Conservation (phyloP, 2,329 filamentous ascomycete species). For the Pseudohalonectria lignicola region DNA sequence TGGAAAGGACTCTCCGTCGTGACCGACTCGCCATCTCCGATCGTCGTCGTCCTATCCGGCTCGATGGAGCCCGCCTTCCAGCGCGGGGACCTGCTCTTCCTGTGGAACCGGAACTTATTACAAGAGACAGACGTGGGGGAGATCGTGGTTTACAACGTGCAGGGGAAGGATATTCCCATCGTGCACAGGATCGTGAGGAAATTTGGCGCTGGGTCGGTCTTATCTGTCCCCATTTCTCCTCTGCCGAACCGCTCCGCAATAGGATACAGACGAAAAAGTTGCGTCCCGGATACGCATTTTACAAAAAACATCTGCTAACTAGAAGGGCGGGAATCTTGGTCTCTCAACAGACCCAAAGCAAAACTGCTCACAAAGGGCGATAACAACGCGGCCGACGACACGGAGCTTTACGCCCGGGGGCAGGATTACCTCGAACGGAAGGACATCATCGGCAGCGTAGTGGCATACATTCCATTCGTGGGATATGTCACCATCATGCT, state of each 20-base stretch:
- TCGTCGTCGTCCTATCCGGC: slow-evolving; percentile 76
- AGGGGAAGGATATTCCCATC: slow-evolving; percentile 93
- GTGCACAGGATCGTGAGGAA: slow-evolving; percentile 84
- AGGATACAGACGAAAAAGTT: no score
- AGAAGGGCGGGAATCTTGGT: no score
- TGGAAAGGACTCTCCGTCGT: slow-evolving; percentile 81
- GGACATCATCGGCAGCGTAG: slow-evolving; percentile 84
- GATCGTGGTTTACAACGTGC: slow-evolving; percentile 64
- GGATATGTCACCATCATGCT: slow-evolving; percentile 95
- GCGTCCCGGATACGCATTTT: no score
- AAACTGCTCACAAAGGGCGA: slow-evolving; percentile 92
- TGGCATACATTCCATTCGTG: slow-evolving; percentile 87
- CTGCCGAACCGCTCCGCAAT: no score
- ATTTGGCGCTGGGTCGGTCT: slow-evolving; percentile 46
- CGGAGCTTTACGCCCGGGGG: slow-evolving; percentile 66
- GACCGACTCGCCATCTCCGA: slow-evolving; percentile 65
- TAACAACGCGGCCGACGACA: slow-evolving; percentile 91
- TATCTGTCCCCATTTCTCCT: no score
- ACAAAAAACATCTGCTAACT: no score
- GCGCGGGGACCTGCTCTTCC: slow-evolving; percentile 62
- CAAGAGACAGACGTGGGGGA: slow-evolving; percentile 38
- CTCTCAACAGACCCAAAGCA: slow-evolving; percentile 33
- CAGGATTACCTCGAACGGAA: slow-evolving; percentile 80
- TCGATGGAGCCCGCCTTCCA: slow-evolving; percentile 79
- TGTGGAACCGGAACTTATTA: slow-evolving; percentile 63